phyloP scores from a whole-genome alignment of 2,329 filamentous ascomycete species.

The Colletotrichum graminicola region DNA sequence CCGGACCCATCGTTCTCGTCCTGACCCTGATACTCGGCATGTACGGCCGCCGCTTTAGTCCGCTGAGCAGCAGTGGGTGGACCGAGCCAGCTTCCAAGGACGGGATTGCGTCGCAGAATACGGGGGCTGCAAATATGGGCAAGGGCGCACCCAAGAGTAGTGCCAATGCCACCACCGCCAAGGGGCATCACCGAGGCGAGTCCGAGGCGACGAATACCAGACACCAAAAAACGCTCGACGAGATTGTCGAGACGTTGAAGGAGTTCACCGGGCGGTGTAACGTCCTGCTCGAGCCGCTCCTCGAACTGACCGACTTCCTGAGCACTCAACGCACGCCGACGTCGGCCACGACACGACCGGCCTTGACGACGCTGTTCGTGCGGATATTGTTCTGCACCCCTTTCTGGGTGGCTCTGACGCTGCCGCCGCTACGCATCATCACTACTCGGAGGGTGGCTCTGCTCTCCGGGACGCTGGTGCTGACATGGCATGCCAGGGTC shows the following conservation, averaged over 20 bases:
- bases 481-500: slow-evolving; percentile 93
- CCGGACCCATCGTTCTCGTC: slow-evolving; percentile 87
- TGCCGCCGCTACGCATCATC: slow-evolving; percentile 86
- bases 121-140: slow-evolving; percentile 18
- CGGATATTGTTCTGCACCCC: slow-evolving; percentile 90
- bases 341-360: slow-evolving; percentile 89
- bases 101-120: slow-evolving; percentile 30
- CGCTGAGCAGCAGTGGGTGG: slow-evolving; percentile 87
- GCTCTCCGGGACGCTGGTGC: slow-evolving; percentile 84
- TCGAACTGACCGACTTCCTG: slow-evolving; percentile 91
- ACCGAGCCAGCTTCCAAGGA: slow-evolving; percentile 59
- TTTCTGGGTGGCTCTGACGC: slow-evolving; percentile 85
- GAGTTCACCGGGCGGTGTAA: slow-evolving; percentile 93
- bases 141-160: slow-evolving; percentile 42
- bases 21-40: slow-evolving; percentile 86
- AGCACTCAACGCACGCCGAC: slow-evolving; percentile 92
- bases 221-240: slow-evolving; percentile 94
- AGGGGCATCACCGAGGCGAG: slow-evolving; percentile 58
- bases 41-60: slow-evolving; percentile 91
- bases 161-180: slow-evolving; percentile 44
- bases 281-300: slow-evolving; percentile 87
- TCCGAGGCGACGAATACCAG: slow-evolving; percentile 75
- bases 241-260: slow-evolving; percentile 94
- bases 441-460: slow-evolving; percentile 88
- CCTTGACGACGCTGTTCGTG: slow-evolving; percentile 89